Conservation (phyloP, 495 filamentous ascomycete species). For the Podospora bellae-mahoneyi region DNA sequence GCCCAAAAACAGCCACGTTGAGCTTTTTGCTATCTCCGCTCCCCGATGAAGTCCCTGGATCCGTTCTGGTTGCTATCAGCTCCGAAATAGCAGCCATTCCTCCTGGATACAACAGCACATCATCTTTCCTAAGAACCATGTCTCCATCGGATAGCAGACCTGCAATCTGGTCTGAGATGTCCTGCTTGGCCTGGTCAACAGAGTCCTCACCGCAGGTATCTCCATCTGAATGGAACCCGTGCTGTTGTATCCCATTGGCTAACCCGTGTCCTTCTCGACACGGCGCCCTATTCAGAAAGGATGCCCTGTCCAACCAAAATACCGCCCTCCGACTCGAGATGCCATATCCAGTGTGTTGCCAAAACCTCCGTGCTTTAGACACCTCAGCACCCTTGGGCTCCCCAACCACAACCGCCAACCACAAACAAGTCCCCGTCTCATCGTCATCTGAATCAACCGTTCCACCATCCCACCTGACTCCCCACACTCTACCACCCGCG, state of each 20-base stretch:
- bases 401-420: neutral
- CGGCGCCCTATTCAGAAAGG: neutral
- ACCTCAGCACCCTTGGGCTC: slow-evolving; percentile 19
- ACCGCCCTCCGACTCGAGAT: slow-evolving; percentile 30
- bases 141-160: neutral
- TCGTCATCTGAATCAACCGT: neutral
- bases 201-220: neutral
- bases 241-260: neutral
- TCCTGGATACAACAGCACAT: neutral
- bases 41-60: neutral
- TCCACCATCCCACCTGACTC: neutral
- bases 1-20: neutral
- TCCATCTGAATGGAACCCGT: neutral
- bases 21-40: neutral
- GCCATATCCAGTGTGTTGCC: slow-evolving; percentile 33
- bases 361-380: slow-evolving; percentile 21
- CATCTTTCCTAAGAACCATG: neutral
- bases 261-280: neutral
- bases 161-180: neutral
- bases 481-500: neutral
- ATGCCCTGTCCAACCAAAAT: slow-evolving; percentile 21
- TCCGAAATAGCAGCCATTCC: neutral
- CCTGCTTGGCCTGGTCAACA: neutral
- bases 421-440: neutral
- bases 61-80: neutral